These are phyloP conservation scores for Aurantiochytrium sp. DNA, from an alignment of 108 stramenopile species.

Conservation along the genomic window DNA sequence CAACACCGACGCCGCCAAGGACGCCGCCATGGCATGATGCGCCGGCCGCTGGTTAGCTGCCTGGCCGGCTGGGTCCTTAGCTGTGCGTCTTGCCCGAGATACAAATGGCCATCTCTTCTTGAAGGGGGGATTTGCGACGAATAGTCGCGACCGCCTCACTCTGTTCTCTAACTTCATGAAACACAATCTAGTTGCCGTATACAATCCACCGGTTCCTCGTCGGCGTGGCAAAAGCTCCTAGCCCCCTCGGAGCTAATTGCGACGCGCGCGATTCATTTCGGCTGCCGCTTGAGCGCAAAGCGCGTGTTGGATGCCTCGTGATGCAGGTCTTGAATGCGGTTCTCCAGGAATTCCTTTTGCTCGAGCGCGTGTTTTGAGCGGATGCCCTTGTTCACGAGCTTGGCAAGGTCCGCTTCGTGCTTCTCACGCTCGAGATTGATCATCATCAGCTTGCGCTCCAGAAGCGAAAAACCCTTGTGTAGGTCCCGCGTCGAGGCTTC, in stretches of 20 bases:
- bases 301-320: slow-evolving; percentile 11
- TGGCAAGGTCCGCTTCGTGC: background rate
- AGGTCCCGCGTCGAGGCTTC: background rate
- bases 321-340: background rate
- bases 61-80: too few relatives aligned
- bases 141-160: too few relatives aligned
- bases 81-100: too few relatives aligned
- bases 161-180: too few relatives aligned
- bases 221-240: too few relatives aligned
- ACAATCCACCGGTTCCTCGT: too few relatives aligned
- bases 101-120: too few relatives aligned
- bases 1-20: background rate
- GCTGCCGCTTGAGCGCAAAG: background rate
- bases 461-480: background rate
- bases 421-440: slow-evolving; percentile 11
- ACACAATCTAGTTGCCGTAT: too few relatives aligned
- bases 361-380: background rate
- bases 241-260: background rate
- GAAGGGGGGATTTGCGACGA: too few relatives aligned
- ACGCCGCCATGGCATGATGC: background rate
- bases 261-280: background rate
- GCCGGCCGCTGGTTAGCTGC: too few relatives aligned
- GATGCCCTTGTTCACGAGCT: background rate
- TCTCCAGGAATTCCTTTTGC: background rate
- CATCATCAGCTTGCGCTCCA: slow-evolving; percentile 19